Evolutionary conservation across 768 basidiomycete genomes (phyloP), one percentile per base, ranked within the genome.

Genomic region (Xerocomellus intermedius): DNA sequence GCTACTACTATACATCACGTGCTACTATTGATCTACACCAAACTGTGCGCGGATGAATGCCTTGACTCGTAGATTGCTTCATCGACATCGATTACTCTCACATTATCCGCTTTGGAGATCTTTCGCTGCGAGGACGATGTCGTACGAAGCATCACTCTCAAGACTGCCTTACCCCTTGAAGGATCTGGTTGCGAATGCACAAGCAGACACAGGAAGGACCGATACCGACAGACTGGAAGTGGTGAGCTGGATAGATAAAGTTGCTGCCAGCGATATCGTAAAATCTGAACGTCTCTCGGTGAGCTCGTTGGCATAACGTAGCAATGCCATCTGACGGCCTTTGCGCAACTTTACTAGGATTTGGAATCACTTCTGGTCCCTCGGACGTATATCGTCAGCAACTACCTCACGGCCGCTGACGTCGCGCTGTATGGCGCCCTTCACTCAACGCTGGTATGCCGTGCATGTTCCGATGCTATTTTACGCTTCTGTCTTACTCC

Each of bases 351-450:
- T 33, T 45, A 39, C 9, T 58, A 97, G 94, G 80, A 81, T 32
- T 77, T 98, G 57, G 84, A 96, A 66, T 72, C 80, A 2, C 73
- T 84, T 42, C 79, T 98, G 47, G 74, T 81, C 14, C 83, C 90
- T 22, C 81, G 86, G 64, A 97, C 94, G 22, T 98, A 92, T 73
- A 72, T 94, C 64, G 89, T 94, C 63, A 82, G 82, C 68, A 90
- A 91, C 73, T 82, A 88, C 62, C 77, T 94, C 52, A 92, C 94
- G 19, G 89, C 85, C 4, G 96, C 95, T 42, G 97, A 99, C 71
- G 82, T 94, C 52, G 91, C 90, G 10, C 73, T 98, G 46, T 98
- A 95, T 70, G 94, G 88, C 24, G 83, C 86, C n/a, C 79, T 98
- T 30, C 89, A 95, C 69, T 86, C 93, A 8, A 76, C 80, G 46